phyloP scores from a whole-genome alignment of 345 rosid genomes.

The Nephelium lappaceum region DNA sequence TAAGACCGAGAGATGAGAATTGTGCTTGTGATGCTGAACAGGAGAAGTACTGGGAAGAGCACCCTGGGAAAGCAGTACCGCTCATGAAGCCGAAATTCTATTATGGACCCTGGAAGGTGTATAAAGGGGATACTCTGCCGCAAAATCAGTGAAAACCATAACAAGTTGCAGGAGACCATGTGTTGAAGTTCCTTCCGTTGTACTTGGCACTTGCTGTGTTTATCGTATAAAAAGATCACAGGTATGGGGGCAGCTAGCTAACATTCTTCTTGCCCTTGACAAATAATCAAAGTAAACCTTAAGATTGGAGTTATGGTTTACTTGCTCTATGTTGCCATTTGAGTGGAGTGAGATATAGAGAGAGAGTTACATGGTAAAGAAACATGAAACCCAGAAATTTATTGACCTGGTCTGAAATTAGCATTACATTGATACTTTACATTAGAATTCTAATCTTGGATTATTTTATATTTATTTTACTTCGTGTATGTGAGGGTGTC shows the following conservation, averaged over 20 bases:
- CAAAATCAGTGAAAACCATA: slow-evolving; percentile 38
- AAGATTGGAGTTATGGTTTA: no score
- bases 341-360: not conserved
- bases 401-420: not conserved
- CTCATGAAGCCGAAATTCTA: slow-evolving; percentile 79
- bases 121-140: slow-evolving; percentile 63
- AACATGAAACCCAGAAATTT: not conserved
- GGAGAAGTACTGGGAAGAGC: slow-evolving; percentile 97
- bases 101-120: slow-evolving; percentile 81
- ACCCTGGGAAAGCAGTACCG: slow-evolving; percentile 83
- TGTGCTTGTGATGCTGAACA: slow-evolving; percentile 36
- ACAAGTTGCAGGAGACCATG: slow-evolving; percentile 5
- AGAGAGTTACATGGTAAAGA: not conserved
- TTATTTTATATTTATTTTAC: no score
- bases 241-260: not conserved
- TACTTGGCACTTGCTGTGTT: not conserved
- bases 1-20: slow-evolving; percentile 12
- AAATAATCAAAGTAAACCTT: not conserved
- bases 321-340: not conserved
- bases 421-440: no score
- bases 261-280: not conserved
- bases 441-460: no score
- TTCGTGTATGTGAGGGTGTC: no score
- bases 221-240: not conserved
- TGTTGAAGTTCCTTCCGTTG: slow-evolving; percentile 5